Conservation (phyloP, 2,329 filamentous ascomycete species). For the Fusarium siculi region DNA sequence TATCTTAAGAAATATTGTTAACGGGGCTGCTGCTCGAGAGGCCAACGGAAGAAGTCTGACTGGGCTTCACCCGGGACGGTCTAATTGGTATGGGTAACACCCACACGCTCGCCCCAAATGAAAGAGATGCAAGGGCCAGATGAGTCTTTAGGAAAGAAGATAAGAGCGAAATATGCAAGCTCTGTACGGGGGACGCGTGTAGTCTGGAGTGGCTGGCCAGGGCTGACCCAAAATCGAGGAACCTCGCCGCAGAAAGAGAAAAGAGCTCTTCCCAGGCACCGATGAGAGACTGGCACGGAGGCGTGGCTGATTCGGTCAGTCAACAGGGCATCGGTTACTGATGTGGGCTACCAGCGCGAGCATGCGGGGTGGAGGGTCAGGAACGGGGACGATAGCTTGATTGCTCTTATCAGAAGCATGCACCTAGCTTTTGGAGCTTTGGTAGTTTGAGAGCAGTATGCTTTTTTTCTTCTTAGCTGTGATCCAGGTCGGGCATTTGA, state of each 20-base stretch:
- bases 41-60: not conserved
- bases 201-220: conserved; percentile 24
- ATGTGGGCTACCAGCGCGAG: conserved; percentile 21
- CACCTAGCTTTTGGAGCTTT: not conserved
- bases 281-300: conserved; percentile 6
- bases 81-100: conserved; percentile 11
- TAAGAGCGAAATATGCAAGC: conserved; percentile 12
- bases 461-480: not conserved
- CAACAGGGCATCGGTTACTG: conserved; percentile 1
- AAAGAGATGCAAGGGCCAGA: conserved; percentile 24
- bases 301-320: conserved; percentile 12
- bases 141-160: conserved; percentile 8
- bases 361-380: conserved; percentile 3
- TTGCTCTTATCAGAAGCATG: not conserved
- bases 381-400: not conserved
- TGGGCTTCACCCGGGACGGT: not conserved
- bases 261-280: conserved; percentile 13
- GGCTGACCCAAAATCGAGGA: conserved; percentile 20
- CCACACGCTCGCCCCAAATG: not conserved
- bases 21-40: conserved; percentile 2
- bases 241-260: not conserved
- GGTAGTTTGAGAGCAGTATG: not conserved
- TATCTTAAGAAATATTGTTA: conserved; percentile 19
- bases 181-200: conserved; percentile 13
- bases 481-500: not conserved